These are phyloP conservation scores for Umbelopsis isabellina DNA, from an alignment of 192 early-diverging fungal species.

Conservation along the genomic window DNA sequence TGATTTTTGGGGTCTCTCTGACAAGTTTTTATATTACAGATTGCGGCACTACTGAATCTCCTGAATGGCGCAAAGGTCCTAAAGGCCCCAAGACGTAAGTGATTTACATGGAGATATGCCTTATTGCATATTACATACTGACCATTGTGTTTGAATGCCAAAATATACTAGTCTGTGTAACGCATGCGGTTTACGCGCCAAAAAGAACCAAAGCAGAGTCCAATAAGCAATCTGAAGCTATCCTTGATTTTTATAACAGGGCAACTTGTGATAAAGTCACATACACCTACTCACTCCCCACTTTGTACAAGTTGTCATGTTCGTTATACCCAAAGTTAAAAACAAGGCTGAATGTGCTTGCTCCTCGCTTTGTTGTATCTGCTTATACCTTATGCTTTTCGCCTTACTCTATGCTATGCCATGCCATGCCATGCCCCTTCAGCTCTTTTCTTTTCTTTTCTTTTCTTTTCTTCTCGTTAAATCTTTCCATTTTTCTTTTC, in stretches of 20 bases:
- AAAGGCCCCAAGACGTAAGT: slow-evolving; percentile 58
- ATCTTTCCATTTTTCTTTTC: no score
- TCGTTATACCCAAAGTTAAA: no score
- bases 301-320: no score
- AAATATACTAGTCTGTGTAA: slow-evolving; percentile 49
- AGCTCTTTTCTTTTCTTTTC: no score
- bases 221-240: background rate
- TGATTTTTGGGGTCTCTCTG: background rate
- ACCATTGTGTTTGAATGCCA: background rate
- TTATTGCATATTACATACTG: background rate
- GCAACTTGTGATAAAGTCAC: no score
- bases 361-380: no score
- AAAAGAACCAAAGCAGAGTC: slow-evolving; percentile 29
- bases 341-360: no score
- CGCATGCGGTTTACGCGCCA: slow-evolving; percentile 55
- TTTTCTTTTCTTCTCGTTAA: no score
- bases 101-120: background rate
- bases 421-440: no score
- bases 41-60: slow-evolving; percentile 54
- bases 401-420: no score
- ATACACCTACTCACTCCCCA: no score
- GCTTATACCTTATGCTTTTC: no score
- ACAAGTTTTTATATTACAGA: slow-evolving; percentile 16
- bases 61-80: slow-evolving; percentile 60
- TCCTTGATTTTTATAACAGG: background rate